Evolutionary conservation across 225 moss, liverwort and hornwort species (phyloP).

Genomic region (Pseudoscleropodium purum): DNA sequence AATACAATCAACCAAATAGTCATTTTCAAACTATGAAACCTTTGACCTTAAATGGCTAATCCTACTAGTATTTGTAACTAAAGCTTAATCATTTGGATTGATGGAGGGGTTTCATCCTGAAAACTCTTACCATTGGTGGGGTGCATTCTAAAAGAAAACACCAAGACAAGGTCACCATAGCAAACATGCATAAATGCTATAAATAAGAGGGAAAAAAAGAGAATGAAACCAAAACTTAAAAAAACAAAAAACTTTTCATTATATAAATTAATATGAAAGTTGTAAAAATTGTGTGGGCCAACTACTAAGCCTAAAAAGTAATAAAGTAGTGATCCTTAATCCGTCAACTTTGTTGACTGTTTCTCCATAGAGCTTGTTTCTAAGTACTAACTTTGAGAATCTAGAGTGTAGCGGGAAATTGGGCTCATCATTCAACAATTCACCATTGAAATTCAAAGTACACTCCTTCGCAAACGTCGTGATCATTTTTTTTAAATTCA

Average conservation of each 20-base stretch:
- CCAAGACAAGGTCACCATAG: rapidly evolving
- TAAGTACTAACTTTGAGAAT: too few relatives aligned
- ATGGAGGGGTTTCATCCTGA: neutral
- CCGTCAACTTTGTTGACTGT: too few relatives aligned
- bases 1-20: neutral
- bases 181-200: neutral
- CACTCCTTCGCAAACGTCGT: too few relatives aligned
- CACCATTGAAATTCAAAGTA: too few relatives aligned
- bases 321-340: neutral
- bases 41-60: neutral
- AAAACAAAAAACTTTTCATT: neutral
- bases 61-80: neutral
- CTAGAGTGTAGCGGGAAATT: too few relatives aligned
- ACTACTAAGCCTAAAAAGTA: neutral
- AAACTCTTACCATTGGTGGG: neutral
- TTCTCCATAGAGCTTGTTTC: too few relatives aligned
- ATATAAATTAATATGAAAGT: neutral
- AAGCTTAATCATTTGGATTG: neutral
- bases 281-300: neutral
- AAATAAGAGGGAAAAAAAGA: neutral
- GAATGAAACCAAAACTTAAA: neutral
- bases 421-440: too few relatives aligned
- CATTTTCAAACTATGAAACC: neutral
- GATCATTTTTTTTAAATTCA: too few relatives aligned
- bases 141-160: neutral